Base-by-base conservation (phyloP, 2,329 filamentous ascomycete genomes). In the Fusarium ambrosium region DNA sequence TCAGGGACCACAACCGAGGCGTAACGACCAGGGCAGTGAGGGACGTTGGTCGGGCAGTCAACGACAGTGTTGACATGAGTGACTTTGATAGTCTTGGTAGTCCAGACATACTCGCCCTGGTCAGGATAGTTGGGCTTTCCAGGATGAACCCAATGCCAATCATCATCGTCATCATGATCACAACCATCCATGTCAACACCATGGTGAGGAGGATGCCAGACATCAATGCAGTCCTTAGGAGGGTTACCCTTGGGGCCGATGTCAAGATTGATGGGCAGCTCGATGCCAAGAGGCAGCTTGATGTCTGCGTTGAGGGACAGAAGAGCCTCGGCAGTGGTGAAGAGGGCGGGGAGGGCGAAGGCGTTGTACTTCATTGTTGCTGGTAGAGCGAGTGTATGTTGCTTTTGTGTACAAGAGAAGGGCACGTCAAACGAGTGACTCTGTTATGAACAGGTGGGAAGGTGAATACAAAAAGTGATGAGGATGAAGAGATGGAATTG, bases 201-300 rank as follows among this genome's bases (percentile, higher is more conserved):
- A 32, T 77, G 71, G 78, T 85, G 83, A 14, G 81, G 68, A 59
- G 83, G 83, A 76, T 85, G 83, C 81, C 80, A 85, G 73, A 81
- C 67, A 73, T 81, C 73, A 72, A 65, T 75, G 75, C 75, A 78
- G 71, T 71, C 81, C 2, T 69, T 32, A 14, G 78, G 70, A 11
- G 83, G 81, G 32, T 13, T 39, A 16, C 24, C 16, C 60, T 58
- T 62, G 29, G 56, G 60, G 10, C 55, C 66, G 18, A 67, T 36
- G 64, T 60, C 61, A 9, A 61, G 55, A 55, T 62, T 55, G 56
- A 58, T 56, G 51, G 63, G 63, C 8, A 69, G 27, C 14, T 64
- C 56, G 18, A 67, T 62, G 48, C 69, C 66, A 32, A 36, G 24
- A 20, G 64, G 48, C 6, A 71, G 32, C 56, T 74, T 58, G 48